Evolutionary conservation across 176 grass and related monocot genomes (phyloP), one percentile per base, ranked within the genome.

Genomic region (Lolium multiflorum): DNA sequence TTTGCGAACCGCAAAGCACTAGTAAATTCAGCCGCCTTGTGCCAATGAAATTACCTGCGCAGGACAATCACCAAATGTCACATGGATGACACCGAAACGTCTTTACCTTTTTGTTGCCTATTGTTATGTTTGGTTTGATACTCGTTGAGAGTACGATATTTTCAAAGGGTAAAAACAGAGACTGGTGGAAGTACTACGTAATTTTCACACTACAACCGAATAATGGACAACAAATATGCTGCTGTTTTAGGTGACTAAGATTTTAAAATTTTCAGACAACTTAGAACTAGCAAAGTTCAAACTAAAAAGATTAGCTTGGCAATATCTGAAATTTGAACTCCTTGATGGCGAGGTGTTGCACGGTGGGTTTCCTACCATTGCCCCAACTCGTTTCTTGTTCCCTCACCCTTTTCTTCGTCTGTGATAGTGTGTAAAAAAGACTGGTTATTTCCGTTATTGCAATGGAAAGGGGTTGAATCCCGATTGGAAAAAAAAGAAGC

Each of bases 1-100:
- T 35, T 35, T 35, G 31, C 31, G 2, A 35, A 35, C 2, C 31
- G 3, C 31, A 35, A 35, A 35, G 31, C 31, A 35, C 31, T 35
- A 35, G 31, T 35, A 35, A 35, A 35, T 35, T 35, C 31, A 35
- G 31, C 31, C 31, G 31, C 31, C 31, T 35, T 3, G 31, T 35
- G 3, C 31, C 31, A 3, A 35, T 35, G 31, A 35, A 35, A 35
- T 35, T 35, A 35, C 31, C 31, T 35, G 31, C 31, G 31, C 31
- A 35, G 31, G 31, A 35, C 31, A 35, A 35, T 35, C 31, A 35
- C 31, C 1, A 35, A 35, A 3, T 35, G 31, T 35, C 31, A 35
- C 31, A 35, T 35, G 85, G 68, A 51, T 46, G 85, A 5, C 81
- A 91, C 15, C 58, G 58, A 80, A 79, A 17, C 22, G 11, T 79